Conservation (phyloP, 352 stramenopile genomes). For the Pythium folliculosum region DNA sequence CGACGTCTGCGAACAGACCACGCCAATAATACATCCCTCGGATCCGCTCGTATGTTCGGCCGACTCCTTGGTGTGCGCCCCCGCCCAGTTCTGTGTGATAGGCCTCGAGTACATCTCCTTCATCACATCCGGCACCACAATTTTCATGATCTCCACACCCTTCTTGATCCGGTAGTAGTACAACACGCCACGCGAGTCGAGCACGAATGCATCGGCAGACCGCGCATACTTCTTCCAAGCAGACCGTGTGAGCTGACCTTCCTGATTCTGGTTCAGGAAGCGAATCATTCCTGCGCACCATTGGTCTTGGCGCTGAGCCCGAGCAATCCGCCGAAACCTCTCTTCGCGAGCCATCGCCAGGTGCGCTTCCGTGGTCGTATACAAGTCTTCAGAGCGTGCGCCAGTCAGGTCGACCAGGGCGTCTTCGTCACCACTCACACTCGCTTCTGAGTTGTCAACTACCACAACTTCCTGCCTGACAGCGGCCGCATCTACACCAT, state of each 20-base stretch:
- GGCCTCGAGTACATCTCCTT: background rate
- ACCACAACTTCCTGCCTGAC: too few species aligned
- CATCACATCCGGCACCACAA: background rate
- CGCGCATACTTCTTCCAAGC: background rate
- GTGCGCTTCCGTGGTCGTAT: background rate
- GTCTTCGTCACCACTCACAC: background rate
- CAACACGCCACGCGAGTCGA: background rate
- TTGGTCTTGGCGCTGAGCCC: background rate
- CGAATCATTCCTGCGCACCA: constrained; percentile 1
- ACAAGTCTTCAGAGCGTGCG: background rate
- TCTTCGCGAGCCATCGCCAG: background rate
- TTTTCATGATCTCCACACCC: background rate
- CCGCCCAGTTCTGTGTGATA: background rate
- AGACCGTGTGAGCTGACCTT: background rate
- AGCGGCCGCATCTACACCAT: too few species aligned
- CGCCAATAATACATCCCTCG: background rate
- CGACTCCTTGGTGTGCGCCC: constrained; percentile 6
- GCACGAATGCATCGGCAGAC: background rate
- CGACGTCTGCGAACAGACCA: constrained; percentile 5
- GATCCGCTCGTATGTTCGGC: background rate
- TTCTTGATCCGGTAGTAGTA: background rate
- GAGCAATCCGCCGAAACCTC: background rate
- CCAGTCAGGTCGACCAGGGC: background rate
- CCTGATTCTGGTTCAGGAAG: background rate
- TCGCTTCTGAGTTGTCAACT: too few species aligned